phyloP scores from a whole-genome alignment of 192 early-diverging fungal genomes.

The Rhizoclosmatium sp. region DNA sequence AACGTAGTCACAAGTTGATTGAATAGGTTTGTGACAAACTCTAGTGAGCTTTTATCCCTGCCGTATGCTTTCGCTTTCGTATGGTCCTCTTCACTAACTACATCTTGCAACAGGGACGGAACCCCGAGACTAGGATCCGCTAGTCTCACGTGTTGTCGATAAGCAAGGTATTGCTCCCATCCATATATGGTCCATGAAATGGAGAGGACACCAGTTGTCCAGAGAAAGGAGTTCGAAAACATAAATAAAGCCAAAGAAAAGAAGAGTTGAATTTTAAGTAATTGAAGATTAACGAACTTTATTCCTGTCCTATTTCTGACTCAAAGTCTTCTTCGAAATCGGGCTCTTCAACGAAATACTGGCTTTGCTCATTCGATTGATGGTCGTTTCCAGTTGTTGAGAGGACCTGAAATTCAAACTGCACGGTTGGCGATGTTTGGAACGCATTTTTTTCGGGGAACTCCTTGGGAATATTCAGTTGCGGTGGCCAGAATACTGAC shows the following conservation, averaged over 20 bases:
- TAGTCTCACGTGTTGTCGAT: slow-evolving; percentile 79
- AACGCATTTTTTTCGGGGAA: not conserved
- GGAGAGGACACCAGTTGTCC: slow-evolving; percentile 73
- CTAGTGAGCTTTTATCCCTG: slow-evolving; percentile 80
- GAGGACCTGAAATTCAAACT: not conserved
- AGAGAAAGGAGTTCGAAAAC: not conserved
- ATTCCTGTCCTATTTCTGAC: too few relatives aligned
- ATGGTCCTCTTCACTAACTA: slow-evolving; percentile 81
- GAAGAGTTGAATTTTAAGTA: too few relatives aligned
- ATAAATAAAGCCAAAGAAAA: too few relatives aligned
- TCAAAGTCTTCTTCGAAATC: not conserved
- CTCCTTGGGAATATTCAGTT: not conserved
- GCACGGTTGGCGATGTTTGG: not conserved
- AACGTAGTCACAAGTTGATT: slow-evolving; percentile 71
- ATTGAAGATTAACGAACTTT: too few relatives aligned
- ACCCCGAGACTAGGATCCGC: slow-evolving; percentile 58
- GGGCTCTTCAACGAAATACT: not conserved
- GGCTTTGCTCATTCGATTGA: not conserved
- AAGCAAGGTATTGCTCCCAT: slow-evolving; percentile 86
- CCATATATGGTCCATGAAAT: slow-evolving; percentile 76
- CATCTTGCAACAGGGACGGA: slow-evolving; percentile 74
- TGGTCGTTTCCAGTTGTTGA: not conserved
- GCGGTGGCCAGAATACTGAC: slow-evolving; percentile 14
- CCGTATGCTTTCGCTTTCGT: slow-evolving; percentile 71
- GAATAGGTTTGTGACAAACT: slow-evolving; percentile 70